Evolutionary conservation across 441 rosid species (phyloP).

Genomic region (Eutrema salsugineum): DNA sequence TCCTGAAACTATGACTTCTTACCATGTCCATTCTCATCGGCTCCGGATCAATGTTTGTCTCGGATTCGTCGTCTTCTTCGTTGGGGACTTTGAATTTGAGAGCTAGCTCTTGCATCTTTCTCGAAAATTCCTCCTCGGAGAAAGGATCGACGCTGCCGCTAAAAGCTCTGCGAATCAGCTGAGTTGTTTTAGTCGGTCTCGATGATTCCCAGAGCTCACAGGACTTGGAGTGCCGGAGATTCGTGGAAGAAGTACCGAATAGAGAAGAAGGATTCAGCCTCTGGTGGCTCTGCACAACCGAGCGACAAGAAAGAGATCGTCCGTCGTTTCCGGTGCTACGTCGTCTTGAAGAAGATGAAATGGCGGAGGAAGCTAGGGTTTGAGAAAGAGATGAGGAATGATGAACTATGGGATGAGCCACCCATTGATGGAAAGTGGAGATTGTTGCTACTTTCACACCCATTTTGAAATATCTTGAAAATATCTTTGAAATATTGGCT

Average conservation of each 20-base stretch:
- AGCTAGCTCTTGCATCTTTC: conserved; percentile 54
- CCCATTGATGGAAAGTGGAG: conserved; percentile 49
- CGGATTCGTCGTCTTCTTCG: conserved; percentile 8
- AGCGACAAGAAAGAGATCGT: conserved; percentile 34
- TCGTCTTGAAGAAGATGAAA: conserved; percentile 39
- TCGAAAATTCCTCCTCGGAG: conserved; percentile 69
- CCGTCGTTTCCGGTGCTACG: conserved; percentile 5
- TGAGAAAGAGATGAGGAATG: conserved; percentile 43
- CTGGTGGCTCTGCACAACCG: conserved; percentile 29
- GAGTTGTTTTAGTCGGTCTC: conserved; percentile 22
- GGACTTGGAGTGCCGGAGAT: conserved; percentile 41
- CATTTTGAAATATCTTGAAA: conserved; percentile 32
- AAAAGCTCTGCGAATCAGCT: conserved; percentile 43
- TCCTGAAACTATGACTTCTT: not conserved
- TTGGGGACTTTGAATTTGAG: conserved; percentile 49
- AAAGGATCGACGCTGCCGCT: conserved; percentile 48
- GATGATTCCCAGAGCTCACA: conserved; percentile 31
- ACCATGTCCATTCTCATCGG: conserved; percentile 3
- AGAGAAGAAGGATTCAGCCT: conserved; percentile 41
- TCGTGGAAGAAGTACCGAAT: conserved; percentile 33
- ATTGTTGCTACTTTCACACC: conserved; percentile 54
- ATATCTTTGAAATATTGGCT: not conserved
- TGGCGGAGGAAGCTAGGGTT: conserved; percentile 35
- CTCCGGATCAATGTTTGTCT: conserved; percentile 1
- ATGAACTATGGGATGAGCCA: conserved; percentile 48